phyloP scores from a whole-genome alignment of 257 asterid species.

The Solanum neorickii region DNA sequence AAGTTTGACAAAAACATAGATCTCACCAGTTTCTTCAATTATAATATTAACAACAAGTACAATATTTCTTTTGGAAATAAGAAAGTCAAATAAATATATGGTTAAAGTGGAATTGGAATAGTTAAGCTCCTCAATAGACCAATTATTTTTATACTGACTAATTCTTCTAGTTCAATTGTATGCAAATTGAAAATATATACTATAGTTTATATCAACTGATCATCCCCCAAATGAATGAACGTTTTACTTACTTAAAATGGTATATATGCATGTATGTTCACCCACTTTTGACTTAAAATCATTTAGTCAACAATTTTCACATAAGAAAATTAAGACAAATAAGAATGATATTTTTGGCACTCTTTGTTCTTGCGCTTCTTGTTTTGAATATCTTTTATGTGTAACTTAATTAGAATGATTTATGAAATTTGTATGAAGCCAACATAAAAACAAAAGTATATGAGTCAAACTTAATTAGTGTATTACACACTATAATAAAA shows the following conservation, averaged over 20 bases:
- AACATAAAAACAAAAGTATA: background rate
- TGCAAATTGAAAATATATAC: background rate
- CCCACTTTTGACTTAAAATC: background rate
- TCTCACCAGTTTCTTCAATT: background rate
- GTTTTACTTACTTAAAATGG: background rate
- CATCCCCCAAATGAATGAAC: background rate
- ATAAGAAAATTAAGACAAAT: background rate
- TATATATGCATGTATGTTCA: background rate
- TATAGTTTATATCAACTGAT: background rate
- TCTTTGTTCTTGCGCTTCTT: background rate
- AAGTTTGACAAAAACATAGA: background rate
- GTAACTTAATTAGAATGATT: background rate
- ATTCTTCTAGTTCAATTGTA: background rate
- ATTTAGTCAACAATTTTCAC: background rate
- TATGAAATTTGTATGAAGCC: background rate
- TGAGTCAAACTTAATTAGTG: background rate
- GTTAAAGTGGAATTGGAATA: background rate
- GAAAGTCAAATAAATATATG: background rate
- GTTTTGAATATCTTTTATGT: background rate
- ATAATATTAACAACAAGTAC: background rate
- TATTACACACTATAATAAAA: background rate
- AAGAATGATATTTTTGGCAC: background rate
- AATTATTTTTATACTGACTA: background rate
- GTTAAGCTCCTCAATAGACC: background rate
- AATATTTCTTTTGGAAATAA: background rate